Conservation (phyloP, 768 basidiomycete species). For the Naematelia encephala region DNA sequence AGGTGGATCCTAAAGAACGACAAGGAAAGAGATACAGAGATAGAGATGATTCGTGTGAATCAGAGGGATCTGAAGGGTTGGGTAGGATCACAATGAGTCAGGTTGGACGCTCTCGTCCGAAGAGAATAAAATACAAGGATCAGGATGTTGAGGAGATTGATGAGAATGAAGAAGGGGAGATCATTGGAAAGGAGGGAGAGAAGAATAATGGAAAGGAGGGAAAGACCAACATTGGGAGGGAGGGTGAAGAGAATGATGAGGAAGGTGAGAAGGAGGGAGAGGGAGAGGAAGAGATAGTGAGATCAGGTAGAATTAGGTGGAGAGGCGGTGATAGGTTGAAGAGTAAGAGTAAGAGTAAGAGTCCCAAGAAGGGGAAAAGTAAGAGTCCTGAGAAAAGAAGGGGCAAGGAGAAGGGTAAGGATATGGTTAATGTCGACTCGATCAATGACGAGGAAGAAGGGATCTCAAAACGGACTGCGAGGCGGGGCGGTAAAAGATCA, state of each 20-base stretch:
- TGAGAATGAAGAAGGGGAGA: neutral
- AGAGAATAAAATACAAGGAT: neutral
- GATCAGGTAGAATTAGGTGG: neutral
- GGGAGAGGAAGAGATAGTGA: neutral
- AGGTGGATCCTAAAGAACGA: neutral
- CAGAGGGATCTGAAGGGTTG: conserved; percentile 34
- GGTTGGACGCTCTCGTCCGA: neutral
- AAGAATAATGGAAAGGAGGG: too few species aligned
- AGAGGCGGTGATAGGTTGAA: neutral
- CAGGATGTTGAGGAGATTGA: neutral
- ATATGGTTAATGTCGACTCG: too few species aligned
- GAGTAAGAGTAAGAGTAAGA: conserved; percentile 2
- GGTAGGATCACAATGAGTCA: conserved; percentile 13
- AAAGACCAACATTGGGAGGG: conserved; percentile 7
- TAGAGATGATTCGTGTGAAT: conserved; percentile 4
- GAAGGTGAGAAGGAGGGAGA: conserved; percentile 12
- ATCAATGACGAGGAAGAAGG: neutral
- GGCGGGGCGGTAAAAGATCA: neutral
- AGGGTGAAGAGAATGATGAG: conserved; percentile 13
- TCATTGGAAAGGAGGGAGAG: conserved; percentile 6
- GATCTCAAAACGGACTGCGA: neutral
- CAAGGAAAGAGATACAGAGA: neutral
- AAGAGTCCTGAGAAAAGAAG: neutral
- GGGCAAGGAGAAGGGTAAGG: neutral
- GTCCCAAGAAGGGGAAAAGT: neutral